Conservation (phyloP, 2,329 filamentous ascomycete species). For the Penicillium sclerotiorum region DNA sequence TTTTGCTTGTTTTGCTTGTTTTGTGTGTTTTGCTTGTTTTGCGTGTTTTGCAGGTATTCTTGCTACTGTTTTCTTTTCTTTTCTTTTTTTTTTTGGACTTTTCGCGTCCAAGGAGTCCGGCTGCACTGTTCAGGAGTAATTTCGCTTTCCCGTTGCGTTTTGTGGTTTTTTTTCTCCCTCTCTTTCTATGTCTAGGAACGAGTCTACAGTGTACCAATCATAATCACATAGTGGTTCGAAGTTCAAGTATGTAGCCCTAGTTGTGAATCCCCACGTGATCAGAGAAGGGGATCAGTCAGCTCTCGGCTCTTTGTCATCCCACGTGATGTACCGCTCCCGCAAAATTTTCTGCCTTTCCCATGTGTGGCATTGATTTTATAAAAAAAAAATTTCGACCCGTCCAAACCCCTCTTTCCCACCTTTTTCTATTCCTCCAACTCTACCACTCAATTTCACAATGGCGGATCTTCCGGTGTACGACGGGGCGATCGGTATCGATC, state of each 20-base stretch:
- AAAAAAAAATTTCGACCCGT: conserved; percentile 29
- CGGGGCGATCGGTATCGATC: conserved; percentile 99
- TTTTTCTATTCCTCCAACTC: conserved; percentile 24
- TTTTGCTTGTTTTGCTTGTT: neutral
- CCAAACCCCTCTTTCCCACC: conserved; percentile 27
- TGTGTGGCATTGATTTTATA: conserved; percentile 30
- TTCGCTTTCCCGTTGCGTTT: neutral
- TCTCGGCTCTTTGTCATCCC: conserved; percentile 8
- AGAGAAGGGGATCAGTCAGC: neutral
- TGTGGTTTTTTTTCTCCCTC: neutral
- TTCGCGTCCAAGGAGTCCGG: neutral
- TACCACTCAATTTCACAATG: conserved; percentile 26
- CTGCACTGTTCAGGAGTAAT: too few species aligned
- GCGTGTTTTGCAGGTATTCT: neutral
- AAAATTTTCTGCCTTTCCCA: conserved; percentile 27
- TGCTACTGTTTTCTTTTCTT: too few species aligned
- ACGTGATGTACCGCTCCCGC: conserved; percentile 29
- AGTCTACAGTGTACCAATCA: too few species aligned
- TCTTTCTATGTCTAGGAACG: neutral
- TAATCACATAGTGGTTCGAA: too few species aligned
- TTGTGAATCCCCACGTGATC: neutral
- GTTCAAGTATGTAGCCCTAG: too few species aligned
- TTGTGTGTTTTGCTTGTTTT: neutral
- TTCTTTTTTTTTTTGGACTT: neutral
- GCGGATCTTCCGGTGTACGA: conserved; percentile 70